Percentiles rank a stretch among this genome's conserved stretches.
Evolutionary conservation across 164 flowering plant genomes (phyloP).

Genomic region (Tetracentron sinense): DNA sequence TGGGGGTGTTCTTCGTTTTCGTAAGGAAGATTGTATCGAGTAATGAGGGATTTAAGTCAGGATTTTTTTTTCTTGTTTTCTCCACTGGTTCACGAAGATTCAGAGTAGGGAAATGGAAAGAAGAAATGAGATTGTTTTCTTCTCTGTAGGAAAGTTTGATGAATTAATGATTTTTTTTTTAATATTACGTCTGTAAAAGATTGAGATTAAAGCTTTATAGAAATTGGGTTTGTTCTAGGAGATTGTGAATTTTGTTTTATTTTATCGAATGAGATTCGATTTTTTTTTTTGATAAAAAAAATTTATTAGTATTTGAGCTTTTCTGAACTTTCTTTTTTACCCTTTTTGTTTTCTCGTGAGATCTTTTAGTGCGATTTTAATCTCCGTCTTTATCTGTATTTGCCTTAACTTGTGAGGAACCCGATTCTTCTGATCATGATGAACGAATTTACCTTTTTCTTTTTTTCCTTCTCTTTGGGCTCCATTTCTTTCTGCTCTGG

Average conservation of each 20-base stretch:
- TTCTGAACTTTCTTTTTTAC: conserved; percentile 6
- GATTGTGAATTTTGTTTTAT: conserved; percentile 8
- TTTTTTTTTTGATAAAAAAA: neutral
- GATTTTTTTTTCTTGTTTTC: neutral
- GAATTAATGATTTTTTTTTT: no score
- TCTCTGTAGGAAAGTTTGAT: neutral
- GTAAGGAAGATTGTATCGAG: no score
- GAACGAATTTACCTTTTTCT: conserved; percentile 29
- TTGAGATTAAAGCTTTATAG: conserved; percentile 3
- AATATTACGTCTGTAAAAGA: neutral
- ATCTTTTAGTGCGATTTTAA: conserved; percentile 2
- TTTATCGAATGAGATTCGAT: conserved; percentile 7
- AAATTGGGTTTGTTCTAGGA: conserved; percentile 9
- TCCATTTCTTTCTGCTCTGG: neutral
- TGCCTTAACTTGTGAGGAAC: conserved; percentile 39
- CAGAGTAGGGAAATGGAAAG: neutral
- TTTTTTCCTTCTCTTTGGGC: conserved; percentile 14
- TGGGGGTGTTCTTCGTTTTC: neutral
- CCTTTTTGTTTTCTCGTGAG: conserved; percentile 9
- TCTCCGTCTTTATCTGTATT: conserved; percentile 6
- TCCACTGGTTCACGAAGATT: neutral
- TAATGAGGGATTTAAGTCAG: no score
- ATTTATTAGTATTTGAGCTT: conserved; percentile 11
- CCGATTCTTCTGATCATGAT: conserved; percentile 45
- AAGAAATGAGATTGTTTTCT: neutral